Evolutionary conservation across 495 filamentous ascomycete genomes (phyloP), one percentile per base, ranked within the genome.

Genomic region (Aspergillus sclerotiicarbonarius): DNA sequence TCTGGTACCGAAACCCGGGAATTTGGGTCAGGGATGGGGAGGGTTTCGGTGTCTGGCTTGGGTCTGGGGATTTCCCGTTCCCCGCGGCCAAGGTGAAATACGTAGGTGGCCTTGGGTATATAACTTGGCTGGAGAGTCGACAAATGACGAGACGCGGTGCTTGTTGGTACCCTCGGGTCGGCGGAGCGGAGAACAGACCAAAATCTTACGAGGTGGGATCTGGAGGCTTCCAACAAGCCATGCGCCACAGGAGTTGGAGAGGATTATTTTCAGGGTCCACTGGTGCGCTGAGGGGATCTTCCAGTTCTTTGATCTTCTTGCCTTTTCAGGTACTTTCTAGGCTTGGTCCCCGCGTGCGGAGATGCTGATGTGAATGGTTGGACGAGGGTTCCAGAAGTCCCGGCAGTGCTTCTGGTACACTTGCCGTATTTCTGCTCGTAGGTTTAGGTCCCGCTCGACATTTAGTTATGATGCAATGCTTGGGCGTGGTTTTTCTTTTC

Each of bases 121-220:
- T 29, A 12, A 35, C 35, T 18, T 45, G 37, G 7, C 47, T 44
- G 45, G 46, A 20, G 31, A 16, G n/a, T 19, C 39, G 21, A 41
- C 48, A 30, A 32, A 31, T 45, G 35, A 33, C 25, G 31, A 10
- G 29, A 5, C 29, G 51, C 16, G 8, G 7, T n/a, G 12, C 21
- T 18, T 18, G 4, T 29, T 35, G 31, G 18, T 51, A 41, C 18
- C 21, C 29, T 52, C 53, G 47, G 58, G 15, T 56, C 58, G 58
- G 58, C 58, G 48, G 58, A 61, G 58, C 53, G 58, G 58, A 61
- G 49, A 35, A 16, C 8, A 7, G n/a, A 29, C 20, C 20, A 49
- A 29, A 29, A 29, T 29, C 49, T 29, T 43, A 10, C 4, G 29
- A 8, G 8, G 47, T 45, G 8, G 20, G 45, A 18, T 31, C 45